Evolutionary conservation across 495 filamentous ascomycete genomes (phyloP).

Genomic region (Neurospora pannonica): DNA sequence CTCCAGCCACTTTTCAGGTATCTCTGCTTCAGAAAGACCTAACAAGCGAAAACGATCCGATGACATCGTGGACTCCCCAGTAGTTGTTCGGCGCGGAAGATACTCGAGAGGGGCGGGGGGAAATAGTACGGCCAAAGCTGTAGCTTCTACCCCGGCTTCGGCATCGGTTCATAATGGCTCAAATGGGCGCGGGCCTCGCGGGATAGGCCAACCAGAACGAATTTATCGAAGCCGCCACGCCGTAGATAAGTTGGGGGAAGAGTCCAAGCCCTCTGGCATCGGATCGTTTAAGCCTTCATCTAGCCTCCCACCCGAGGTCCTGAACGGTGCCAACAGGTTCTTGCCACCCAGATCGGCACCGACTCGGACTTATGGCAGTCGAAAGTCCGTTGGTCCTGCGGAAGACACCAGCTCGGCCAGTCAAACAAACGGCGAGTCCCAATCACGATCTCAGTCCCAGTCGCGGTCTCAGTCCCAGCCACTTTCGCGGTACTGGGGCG

Average conservation of each 20-base stretch:
- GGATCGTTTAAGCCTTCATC: not conserved
- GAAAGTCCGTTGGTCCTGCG: not conserved
- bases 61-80: not conserved
- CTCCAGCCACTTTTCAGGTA: not conserved
- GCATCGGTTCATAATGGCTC: not conserved
- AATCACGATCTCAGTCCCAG: constrained; percentile 5
- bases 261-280: not conserved
- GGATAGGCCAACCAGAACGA: not conserved
- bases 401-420: not conserved
- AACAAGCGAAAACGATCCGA: constrained; percentile 7
- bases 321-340: not conserved
- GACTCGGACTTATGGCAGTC: not conserved
- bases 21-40: not conserved
- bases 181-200: not conserved
- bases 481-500: not conserved
- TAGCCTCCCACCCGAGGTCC: not conserved
- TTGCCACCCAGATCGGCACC: not conserved
- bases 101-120: not conserved
- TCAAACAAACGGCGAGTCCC: not conserved
- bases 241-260: not conserved
- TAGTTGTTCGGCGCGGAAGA: not conserved
- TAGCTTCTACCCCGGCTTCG: not conserved
- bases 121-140: not conserved
- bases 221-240: not conserved
- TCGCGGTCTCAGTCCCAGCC: constrained; percentile 2